Conservation (phyloP, 306 rosid genomes). For the Dryas octopetala region DNA sequence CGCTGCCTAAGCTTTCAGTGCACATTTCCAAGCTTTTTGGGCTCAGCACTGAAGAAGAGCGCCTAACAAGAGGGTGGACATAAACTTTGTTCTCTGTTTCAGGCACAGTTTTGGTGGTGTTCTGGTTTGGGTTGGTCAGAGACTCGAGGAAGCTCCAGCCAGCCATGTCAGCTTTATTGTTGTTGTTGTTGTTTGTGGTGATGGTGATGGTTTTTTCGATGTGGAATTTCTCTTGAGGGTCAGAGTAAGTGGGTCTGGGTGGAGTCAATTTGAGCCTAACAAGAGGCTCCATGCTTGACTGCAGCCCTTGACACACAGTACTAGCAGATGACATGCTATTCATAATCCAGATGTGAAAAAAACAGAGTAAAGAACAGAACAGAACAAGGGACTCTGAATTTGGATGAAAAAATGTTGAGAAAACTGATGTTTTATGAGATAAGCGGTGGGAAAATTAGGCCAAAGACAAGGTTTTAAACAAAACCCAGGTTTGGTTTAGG, state of each 20-base stretch:
- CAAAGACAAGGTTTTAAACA: conserved; percentile 20
- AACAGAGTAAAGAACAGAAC: conserved; percentile 16
- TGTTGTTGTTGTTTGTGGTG: not conserved
- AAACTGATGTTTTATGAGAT: conserved; percentile 3
- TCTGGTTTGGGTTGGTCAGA: conserved; percentile 25
- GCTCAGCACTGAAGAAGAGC: conserved; percentile 46
- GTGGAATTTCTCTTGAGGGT: conserved; percentile 1
- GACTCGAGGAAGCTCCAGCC: conserved; percentile 54
- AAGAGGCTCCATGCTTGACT: conserved; percentile 52
- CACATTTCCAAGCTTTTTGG: conserved; percentile 70
- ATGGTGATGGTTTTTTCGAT: not conserved
- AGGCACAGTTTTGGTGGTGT: conserved; percentile 22
- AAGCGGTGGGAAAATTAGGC: not conserved
- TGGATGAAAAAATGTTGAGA: not conserved
- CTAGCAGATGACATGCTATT: conserved; percentile 45
- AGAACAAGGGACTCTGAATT: conserved; percentile 23
- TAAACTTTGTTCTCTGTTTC: conserved; percentile 32
- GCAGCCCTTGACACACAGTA: conserved; percentile 41
- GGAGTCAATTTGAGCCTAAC: conserved; percentile 52
- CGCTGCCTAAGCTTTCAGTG: conserved; percentile 73
- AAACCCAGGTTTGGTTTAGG: conserved; percentile 18
- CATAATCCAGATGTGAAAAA: not conserved
- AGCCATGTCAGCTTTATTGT: conserved; percentile 5
- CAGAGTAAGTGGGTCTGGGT: conserved; percentile 21
- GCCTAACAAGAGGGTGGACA: conserved; percentile 52